A percentile compares a stretch with the other conserved stretches of the same genome.
These are phyloP conservation scores for Ajuga chamaepitys DNA, from an alignment of 257 asterid genomes.

Conservation along the genomic window DNA sequence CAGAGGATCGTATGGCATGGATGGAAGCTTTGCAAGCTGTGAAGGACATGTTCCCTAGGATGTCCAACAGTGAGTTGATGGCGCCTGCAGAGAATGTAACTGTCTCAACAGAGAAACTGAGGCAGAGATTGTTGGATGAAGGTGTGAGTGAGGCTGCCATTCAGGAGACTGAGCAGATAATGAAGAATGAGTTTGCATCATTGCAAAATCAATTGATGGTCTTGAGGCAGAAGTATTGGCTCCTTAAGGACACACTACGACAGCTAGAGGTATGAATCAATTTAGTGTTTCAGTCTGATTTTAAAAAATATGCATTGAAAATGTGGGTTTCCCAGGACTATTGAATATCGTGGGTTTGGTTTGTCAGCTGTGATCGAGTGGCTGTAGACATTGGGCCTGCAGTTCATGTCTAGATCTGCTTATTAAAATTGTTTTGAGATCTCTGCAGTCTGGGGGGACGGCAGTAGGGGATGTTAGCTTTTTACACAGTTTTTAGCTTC, in stretches of 20 bases:
- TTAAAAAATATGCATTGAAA: conserved; percentile 1
- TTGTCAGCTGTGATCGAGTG: neutral
- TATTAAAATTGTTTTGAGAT: neutral
- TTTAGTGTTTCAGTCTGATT: conserved; percentile 22
- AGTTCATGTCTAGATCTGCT: neutral
- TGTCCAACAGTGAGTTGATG: conserved; percentile 91
- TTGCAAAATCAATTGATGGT: conserved; percentile 67
- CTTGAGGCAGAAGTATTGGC: conserved; percentile 81
- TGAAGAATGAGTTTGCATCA: conserved; percentile 70
- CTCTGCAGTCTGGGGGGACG: neutral
- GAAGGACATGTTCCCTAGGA: conserved; percentile 89
- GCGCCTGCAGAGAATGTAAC: conserved; percentile 58
- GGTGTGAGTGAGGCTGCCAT: conserved; percentile 59
- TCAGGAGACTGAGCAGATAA: conserved; percentile 76
- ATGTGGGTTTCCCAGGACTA: neutral
- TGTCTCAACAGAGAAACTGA: conserved; percentile 68
- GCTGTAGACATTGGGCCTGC: too few relatives aligned
- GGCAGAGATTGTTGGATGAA: conserved; percentile 73
- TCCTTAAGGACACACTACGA: conserved; percentile 65
- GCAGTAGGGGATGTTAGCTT: neutral
- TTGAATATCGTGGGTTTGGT: conserved; percentile 1
- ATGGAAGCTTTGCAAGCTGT: conserved; percentile 87
- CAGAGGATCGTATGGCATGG: conserved; percentile 86
- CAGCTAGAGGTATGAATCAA: conserved; percentile 78
- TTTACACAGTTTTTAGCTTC: too few relatives aligned